These are phyloP conservation scores for Leccinum subspadiceum DNA, from an alignment of 1,284 basidiomycete genomes.

Conservation along the genomic window DNA sequence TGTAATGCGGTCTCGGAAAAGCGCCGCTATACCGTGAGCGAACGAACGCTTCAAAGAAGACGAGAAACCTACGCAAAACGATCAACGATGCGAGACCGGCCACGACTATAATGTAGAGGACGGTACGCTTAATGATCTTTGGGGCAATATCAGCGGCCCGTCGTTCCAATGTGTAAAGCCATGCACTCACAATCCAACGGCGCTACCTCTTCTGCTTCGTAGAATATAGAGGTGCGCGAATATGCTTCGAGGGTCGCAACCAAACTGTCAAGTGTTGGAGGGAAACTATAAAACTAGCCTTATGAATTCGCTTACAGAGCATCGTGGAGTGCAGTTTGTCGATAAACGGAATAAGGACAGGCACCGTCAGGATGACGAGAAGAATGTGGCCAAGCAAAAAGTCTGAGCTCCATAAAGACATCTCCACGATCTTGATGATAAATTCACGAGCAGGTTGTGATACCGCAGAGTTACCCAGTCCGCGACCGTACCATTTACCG, in stretches of 20 bases:
- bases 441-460: constrained; percentile 95
- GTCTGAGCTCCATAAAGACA: constrained; percentile 92
- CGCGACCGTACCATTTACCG: constrained; percentile 96
- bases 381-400: constrained; percentile 83
- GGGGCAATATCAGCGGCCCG: constrained; percentile 8
- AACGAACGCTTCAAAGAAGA: background rate
- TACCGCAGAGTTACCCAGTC: constrained; percentile 83
- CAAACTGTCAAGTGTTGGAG: constrained; percentile 55
- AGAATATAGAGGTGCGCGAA: constrained; percentile 92
- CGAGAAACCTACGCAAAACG: constrained; percentile 64
- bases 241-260: constrained; percentile 90
- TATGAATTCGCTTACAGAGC: constrained; percentile 64
- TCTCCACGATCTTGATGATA: constrained; percentile 95
- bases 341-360: constrained; percentile 82
- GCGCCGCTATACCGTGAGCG: constrained; percentile 45
- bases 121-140: constrained; percentile 76
- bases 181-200: constrained; percentile 76
- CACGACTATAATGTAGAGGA: constrained; percentile 82
- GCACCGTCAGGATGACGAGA: constrained; percentile 81
- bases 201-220: constrained; percentile 90
- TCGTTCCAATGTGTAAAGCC: background rate
- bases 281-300: too few species aligned
- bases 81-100: constrained; percentile 82
- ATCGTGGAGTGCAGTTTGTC: constrained; percentile 90
- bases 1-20: constrained; percentile 69